Base-by-base conservation (phyloP, 2,329 filamentous ascomycete genomes). In the Trichothecium roseum region DNA sequence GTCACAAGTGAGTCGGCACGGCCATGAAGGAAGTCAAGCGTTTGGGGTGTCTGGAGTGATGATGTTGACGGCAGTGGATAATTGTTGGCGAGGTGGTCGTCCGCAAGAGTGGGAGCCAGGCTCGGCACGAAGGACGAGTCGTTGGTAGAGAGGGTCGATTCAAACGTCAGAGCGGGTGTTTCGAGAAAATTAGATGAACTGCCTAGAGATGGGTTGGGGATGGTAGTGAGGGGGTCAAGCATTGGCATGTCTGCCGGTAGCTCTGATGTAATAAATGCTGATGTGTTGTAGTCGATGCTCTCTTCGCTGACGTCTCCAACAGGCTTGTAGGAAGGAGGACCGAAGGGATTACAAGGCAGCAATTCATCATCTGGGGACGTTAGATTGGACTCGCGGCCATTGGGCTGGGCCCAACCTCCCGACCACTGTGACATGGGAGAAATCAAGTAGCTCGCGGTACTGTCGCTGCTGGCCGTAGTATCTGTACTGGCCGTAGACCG, bases 401-500 rank as follows among this genome's bases (percentile, higher is more conserved):
- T 57, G 13, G 46, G 51, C 42, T 57, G 55, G 9, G 61, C 60
- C 56, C 66, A 69, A 10, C 41, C 45, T 27, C 45, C 45, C 27
- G 54, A 56, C 47, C 51, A 69, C 20, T 57, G 57, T 8, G 68
- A 71, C 27, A 64, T 50, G 8, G 69, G 65, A 6, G 69, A 72
- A 35, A 72, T 57, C 20, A 60, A 55, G 41, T 58, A 56, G 54
- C 54, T 54, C 40, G 56, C 40, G 42, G 51, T 56, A 34, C 51
- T 59, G 30, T 48, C 50, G 37, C 61, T 66, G 46, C 59, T 57
- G 41, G 53, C 47, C 22, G 55, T 56, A 50, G 55, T 54, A 48
- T 56, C 46, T 46, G 55, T 60, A 36, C 52, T 59, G 9, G 59
- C 53, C 5, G 57, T 68, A 6, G 66, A 69, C 33, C 66, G 55